Base-by-base conservation (phyloP, 2,329 filamentous ascomycete species). In the Juglanconis sp. region DNA sequence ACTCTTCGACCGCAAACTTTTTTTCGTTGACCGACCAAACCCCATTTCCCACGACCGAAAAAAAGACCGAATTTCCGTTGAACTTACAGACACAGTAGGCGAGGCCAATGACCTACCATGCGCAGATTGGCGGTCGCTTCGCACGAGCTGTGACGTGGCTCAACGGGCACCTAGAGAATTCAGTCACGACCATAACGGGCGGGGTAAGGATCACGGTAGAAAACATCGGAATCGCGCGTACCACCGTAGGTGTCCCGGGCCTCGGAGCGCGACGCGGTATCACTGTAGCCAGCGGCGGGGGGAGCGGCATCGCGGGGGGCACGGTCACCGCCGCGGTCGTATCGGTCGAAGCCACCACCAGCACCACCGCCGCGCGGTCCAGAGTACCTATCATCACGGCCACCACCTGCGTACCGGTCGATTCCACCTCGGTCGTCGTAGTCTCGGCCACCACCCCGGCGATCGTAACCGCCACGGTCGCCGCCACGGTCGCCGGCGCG, bases 331-430 rank as follows among this genome's bases (percentile, higher is more conserved):
- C 51, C 44, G 42, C 61, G 49, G 17, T 48, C 46, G 46, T 48
- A 48, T n/a, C 60, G 48, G 40, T 63, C 56, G 42, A 56, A 59
- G 24, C 61, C 63, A 10, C 58, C 63, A 11, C 57, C 44, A 36
- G 50, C 38, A 17, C 52, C 61, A 17, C 63, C 49, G 5, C 58
- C 62, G 51, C 56, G 55, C 24, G 55, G 50, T n/a, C 55, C 55
- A 24, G 47, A 59, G 57, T 60, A 64, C 30, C 56, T 53, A 51
- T 56, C 59, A 35, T 60, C 63, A 32, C 61, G 60, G 52, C 57
- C 56, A 48, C 72, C 72, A 60, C 76, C 74, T 51, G 75, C 73
- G 61, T 75, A 72, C 50, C 72, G 72, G 44, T 74, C 73, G 63
- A 75, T 73, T 40, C 71, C 73, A 52, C 74, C 46, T 24, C 46